phyloP scores from a whole-genome alignment of 352 stramenopile species.

The Globisporangium cylindrosporum region DNA sequence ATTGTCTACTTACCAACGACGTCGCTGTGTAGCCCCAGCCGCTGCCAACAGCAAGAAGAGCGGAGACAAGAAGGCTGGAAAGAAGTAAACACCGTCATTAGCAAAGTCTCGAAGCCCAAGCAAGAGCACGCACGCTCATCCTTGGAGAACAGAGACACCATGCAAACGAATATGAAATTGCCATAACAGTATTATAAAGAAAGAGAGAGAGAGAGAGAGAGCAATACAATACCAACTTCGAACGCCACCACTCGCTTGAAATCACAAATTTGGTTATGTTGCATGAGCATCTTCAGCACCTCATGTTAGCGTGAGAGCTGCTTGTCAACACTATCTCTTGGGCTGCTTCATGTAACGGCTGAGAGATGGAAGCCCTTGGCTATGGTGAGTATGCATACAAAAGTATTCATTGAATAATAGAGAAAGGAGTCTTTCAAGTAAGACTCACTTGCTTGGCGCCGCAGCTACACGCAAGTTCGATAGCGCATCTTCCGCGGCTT shows the following conservation, averaged over 20 bases:
- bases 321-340: neutral
- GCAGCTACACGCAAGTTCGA: constrained; percentile 5
- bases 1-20: neutral
- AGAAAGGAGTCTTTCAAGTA: neutral
- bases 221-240: constrained; percentile 8
- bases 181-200: constrained; percentile 9
- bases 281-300: neutral
- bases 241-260: neutral
- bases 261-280: too few species aligned
- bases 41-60: constrained; percentile 28
- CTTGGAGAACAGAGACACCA: neutral
- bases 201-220: neutral
- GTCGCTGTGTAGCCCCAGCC: neutral
- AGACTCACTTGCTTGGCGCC: constrained; percentile 2
- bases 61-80: constrained; percentile 40
- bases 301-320: neutral
- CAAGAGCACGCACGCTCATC: neutral
- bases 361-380: neutral
- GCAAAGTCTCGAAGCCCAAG: neutral
- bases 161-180: constrained; percentile 3
- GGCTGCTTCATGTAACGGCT: neutral
- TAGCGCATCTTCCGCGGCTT: constrained; percentile 26
- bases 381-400: neutral
- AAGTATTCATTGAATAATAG: neutral
- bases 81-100: constrained; percentile 24